These are phyloP conservation scores for Boechera divaricarpa DNA, from an alignment of 345 rosid genomes.

Conservation along the genomic window DNA sequence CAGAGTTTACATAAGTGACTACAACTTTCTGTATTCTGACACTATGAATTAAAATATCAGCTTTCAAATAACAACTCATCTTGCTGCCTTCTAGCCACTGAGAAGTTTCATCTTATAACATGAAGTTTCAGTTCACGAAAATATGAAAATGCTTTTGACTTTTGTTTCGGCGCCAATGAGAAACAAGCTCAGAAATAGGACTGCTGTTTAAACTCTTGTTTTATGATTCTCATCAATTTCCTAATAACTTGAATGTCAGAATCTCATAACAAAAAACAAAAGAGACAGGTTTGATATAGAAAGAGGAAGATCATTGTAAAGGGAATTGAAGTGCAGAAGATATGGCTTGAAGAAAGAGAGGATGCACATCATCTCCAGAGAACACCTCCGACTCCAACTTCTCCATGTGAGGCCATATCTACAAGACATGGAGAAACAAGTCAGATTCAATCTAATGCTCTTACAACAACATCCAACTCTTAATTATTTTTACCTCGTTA, in stretches of 20 bases:
- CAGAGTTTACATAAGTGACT: too few species aligned
- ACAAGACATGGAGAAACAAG: constrained; percentile 32
- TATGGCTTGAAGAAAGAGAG: constrained; percentile 74
- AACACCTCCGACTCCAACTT: constrained; percentile 75
- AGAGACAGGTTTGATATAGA: not conserved
- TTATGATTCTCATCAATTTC: constrained; percentile 1
- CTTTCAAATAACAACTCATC: too few species aligned
- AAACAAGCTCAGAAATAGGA: constrained; percentile 9
- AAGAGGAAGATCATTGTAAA: constrained; percentile 4
- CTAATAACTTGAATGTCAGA: constrained; percentile 19
- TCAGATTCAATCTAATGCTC: constrained; percentile 2
- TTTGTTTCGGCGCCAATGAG: not conserved
- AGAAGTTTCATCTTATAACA: too few species aligned
- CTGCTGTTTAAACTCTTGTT: not conserved
- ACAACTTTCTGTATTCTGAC: too few species aligned
- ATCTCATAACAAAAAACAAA: constrained; percentile 11
- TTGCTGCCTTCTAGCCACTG: too few species aligned
- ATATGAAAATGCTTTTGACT: not conserved
- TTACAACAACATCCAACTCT: not conserved
- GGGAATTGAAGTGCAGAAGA: constrained; percentile 53
- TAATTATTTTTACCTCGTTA: constrained; percentile 62
- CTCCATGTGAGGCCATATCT: constrained; percentile 91
- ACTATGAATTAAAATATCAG: too few species aligned
- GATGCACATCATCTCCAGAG: constrained; percentile 63
- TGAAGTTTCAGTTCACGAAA: not conserved